These are phyloP conservation scores for Acacia acuminata DNA, from an alignment of 306 rosid species.

Conservation along the genomic window DNA sequence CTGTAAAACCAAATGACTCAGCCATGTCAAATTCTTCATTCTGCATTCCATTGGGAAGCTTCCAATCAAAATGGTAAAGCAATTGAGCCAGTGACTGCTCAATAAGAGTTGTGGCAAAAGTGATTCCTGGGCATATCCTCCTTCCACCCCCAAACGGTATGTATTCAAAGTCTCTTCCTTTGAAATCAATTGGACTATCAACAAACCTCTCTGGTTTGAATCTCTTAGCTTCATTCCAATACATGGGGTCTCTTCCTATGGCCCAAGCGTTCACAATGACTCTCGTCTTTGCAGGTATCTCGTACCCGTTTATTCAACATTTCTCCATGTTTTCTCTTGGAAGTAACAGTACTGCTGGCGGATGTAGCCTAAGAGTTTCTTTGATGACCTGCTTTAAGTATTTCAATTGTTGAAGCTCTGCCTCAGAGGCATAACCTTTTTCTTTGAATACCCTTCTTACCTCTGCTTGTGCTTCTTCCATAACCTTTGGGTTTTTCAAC, in stretches of 20 bases:
- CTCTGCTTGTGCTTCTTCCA: conserved; percentile 43
- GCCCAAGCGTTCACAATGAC: conserved; percentile 29
- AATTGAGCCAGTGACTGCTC: conserved; percentile 28
- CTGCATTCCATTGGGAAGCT: conserved; percentile 33
- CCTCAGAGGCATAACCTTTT: conserved; percentile 23
- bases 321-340: conserved; percentile 29
- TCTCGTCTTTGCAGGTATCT: conserved; percentile 6
- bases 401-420: conserved; percentile 17
- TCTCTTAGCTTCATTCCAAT: conserved; percentile 39
- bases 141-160: conserved; percentile 39
- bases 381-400: conserved; percentile 35
- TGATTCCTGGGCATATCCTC: conserved; percentile 39
- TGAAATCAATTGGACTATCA: conserved; percentile 18
- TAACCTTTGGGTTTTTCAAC: conserved; percentile 38
- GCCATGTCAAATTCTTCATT: conserved; percentile 38
- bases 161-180: conserved; percentile 31
- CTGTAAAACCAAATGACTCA: conserved; percentile 1
- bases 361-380: no score
- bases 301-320: conserved; percentile 29
- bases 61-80: conserved; percentile 44
- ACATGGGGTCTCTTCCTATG: conserved; percentile 35
- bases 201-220: conserved; percentile 43
- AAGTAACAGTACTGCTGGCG: conserved; percentile 28
- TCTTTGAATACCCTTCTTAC: conserved; percentile 32
- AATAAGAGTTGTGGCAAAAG: conserved; percentile 33